These are phyloP conservation scores for Sphagnum tenellum DNA, from an alignment of 225 moss, liverwort and hornwort species.

Conservation along the genomic window DNA sequence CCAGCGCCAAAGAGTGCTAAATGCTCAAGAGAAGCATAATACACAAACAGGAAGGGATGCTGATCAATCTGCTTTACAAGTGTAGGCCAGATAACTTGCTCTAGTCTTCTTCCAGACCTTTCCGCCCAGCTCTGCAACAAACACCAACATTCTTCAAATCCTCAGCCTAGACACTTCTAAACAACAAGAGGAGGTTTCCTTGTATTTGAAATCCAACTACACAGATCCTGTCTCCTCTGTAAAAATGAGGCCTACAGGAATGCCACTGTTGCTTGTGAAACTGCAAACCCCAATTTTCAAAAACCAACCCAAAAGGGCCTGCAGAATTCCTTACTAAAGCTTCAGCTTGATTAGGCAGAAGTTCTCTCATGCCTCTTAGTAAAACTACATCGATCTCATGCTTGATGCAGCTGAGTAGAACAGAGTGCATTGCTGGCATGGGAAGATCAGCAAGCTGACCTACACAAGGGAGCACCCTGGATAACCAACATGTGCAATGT, in stretches of 20 bases:
- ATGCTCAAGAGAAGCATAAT: constrained; percentile 22
- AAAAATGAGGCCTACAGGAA: no score
- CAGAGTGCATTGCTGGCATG: constrained; percentile 23
- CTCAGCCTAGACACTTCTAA: constrained; percentile 1
- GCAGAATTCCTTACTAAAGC: constrained; percentile 20
- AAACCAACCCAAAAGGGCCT: neutral
- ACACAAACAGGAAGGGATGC: constrained; percentile 28
- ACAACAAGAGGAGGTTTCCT: neutral
- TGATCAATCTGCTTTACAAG: constrained; percentile 18
- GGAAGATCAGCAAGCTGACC: constrained; percentile 13
- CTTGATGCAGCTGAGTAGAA: constrained; percentile 26
- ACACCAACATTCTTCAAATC: constrained; percentile 4
- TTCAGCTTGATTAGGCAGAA: constrained; percentile 10
- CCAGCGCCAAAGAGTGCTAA: constrained; percentile 33
- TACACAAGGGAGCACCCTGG: constrained; percentile 18
- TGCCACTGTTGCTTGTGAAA: neutral
- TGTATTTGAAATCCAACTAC: no score
- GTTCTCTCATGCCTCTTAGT: constrained; percentile 15
- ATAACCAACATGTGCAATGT: constrained; percentile 9
- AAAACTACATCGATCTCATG: constrained; percentile 27
- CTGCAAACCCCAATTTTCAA: neutral
- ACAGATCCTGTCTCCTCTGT: no score
- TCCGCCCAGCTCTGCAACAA: constrained; percentile 21
- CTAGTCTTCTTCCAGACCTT: constrained; percentile 31
- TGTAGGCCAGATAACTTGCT: constrained; percentile 36